Percentiles rank a stretch among this genome's conserved stretches.
Evolutionary conservation across 305 asterid genomes (phyloP).

Genomic region (Solanum hybrid): DNA sequence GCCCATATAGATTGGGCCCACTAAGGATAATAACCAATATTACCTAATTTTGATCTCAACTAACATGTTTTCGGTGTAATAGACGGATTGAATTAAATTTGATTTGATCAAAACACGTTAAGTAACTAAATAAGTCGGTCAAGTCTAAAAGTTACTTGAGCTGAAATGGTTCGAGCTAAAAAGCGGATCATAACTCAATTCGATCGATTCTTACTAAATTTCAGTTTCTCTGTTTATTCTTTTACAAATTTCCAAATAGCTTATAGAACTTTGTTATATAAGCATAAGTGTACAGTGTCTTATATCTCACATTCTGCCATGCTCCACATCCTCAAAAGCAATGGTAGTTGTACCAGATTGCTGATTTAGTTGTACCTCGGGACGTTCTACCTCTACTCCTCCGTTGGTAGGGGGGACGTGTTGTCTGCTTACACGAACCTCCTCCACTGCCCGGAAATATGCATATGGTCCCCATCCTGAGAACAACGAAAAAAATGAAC

Average conservation of each 20-base stretch:
- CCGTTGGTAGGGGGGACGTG: slow-evolving; percentile 8
- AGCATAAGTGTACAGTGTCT: neutral
- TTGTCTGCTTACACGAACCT: slow-evolving; percentile 27
- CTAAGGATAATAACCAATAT: neutral
- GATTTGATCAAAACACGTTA: neutral
- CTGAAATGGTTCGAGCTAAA: neutral
- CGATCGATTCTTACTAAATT: neutral
- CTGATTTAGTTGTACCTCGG: slow-evolving; percentile 17
- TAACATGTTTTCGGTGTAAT: neutral
- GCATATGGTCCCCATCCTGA: slow-evolving; percentile 75
- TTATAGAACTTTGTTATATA: neutral
- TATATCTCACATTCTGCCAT: neutral
- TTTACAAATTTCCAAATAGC: neutral
- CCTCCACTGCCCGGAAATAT: slow-evolving; percentile 58
- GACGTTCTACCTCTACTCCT: neutral
- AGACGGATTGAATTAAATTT: neutral
- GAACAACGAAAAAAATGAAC: neutral
- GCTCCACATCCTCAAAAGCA: neutral
- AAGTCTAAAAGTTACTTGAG: neutral
- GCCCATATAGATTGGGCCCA: neutral
- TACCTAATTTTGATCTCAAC: neutral
- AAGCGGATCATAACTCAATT: neutral
- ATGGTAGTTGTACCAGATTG: slow-evolving; percentile 9
- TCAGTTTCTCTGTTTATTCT: neutral
- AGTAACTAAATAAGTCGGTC: neutral